Base-by-base conservation (phyloP, 768 basidiomycete species). In the Lentinus tigrinus region DNA sequence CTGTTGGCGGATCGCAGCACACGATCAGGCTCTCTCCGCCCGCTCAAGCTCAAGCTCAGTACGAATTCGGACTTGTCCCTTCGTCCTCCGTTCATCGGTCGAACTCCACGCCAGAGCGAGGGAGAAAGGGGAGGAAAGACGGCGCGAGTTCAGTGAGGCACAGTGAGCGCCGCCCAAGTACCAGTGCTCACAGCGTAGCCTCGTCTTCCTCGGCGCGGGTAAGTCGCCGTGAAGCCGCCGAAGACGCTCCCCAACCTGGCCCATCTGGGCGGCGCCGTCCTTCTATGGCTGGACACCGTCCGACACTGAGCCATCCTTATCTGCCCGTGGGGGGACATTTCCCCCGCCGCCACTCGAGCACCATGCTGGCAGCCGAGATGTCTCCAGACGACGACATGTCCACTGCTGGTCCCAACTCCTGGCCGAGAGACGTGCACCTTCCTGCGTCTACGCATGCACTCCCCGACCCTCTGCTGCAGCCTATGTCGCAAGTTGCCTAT, bases 311-410 rank as follows among this genome's bases (percentile, higher is more conserved):
- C 47, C 40, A 31, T 21, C 57, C 52, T 2, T 31, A 28, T 3
- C 50, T 60, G 9, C 59, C 47, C 17, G 59, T 54, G 8, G 43
- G 48, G 3, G 59, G 49, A 13, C 34, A 23, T 21, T 60, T 52
- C 43, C 38, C 23, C 13, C 54, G 59, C 44, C 56, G 54, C 23
- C 38, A 37, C 23, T 47, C 54, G 16, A 47, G 27, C 50, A 52
- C 26, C 16, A 40, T 44, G 37, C 37, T 47, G 1, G 47, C 47
- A 6, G 28, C 40, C 21, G 58, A 54, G 31, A 43, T 46, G 49
- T 17, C 23, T 16, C 23, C 47, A 5, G 27, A 28, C n/a, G 17
- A 16, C 47, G 4, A n/a, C 36, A 28, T 37, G 49, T 50, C 36
- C 17, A 5, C 47, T 34, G 49, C 31, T 13, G 34, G 11, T 3